A percentile compares a stretch with the other conserved stretches of the same genome.
Evolutionary conservation across 2,329 filamentous ascomycete species (phyloP).

Genomic region (Pseudogymnoascus pannorum): DNA sequence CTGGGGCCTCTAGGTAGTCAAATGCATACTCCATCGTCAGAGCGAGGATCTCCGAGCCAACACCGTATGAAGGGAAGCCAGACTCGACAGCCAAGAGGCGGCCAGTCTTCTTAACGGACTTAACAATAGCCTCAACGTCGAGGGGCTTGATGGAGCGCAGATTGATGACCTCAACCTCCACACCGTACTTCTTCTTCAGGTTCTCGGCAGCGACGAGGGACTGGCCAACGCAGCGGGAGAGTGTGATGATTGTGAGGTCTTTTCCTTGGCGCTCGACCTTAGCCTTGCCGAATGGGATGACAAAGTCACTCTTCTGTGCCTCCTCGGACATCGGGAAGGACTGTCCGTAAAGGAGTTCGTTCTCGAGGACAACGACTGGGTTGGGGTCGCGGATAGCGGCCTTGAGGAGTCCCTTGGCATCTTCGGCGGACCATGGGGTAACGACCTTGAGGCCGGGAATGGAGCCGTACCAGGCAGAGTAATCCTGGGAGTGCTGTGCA

Average conservation of each 20-base stretch:
- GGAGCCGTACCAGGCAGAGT: slow-evolving; percentile 97
- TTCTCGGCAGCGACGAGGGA: slow-evolving; percentile 80
- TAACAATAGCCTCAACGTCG: slow-evolving; percentile 89
- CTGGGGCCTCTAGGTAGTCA: slow-evolving; percentile 92
- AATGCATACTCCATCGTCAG: slow-evolving; percentile 96
- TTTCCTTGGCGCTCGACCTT: slow-evolving; percentile 97
- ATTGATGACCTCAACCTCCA: slow-evolving; percentile 96
- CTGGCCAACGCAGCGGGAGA: slow-evolving; percentile 93
- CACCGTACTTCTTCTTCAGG: slow-evolving; percentile 92
- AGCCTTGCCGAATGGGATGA: slow-evolving; percentile 95
- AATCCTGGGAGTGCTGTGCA: slow-evolving; percentile 98
- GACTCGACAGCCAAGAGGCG: slow-evolving; percentile 88
- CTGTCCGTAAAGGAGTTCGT: slow-evolving; percentile 88
- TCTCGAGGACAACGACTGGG: slow-evolving; percentile 85
- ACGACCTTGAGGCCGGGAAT: slow-evolving; percentile 98
- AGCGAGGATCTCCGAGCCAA: slow-evolving; percentile 86
- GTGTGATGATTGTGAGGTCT: slow-evolving; percentile 89
- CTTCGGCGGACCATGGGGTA: slow-evolving; percentile 90
- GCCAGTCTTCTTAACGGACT: slow-evolving; percentile 98
- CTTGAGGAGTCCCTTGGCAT: slow-evolving; percentile 96
- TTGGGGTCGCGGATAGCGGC: slow-evolving; percentile 97
- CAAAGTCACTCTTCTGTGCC: slow-evolving; percentile 92
- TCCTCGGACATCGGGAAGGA: slow-evolving; percentile 96
- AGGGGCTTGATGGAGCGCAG: slow-evolving; percentile 95
- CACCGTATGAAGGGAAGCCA: slow-evolving; percentile 91